Conservation (phyloP, 495 filamentous ascomycete species). For the Acidiella bohemica region DNA sequence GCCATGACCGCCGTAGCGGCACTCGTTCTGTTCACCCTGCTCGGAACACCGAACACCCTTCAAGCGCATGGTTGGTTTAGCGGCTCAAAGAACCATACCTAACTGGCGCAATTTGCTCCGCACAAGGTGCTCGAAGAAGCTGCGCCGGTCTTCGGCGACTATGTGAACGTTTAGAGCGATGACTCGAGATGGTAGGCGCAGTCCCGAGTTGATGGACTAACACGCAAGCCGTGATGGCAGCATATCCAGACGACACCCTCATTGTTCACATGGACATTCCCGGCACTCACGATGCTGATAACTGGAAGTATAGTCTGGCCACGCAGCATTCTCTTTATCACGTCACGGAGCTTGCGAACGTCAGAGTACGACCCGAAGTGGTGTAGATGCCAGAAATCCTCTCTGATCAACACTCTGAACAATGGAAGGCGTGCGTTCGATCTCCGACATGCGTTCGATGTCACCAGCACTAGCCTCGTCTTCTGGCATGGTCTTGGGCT, state of each 20-base stretch:
- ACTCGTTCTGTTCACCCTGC: no score
- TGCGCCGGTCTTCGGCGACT: constrained; percentile 33
- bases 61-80: no score
- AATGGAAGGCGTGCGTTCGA: constrained; percentile 41
- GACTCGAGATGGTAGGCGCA: constrained; percentile 30
- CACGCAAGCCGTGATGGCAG: constrained; percentile 28
- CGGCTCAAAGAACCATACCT: no score
- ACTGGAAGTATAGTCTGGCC: constrained; percentile 40
- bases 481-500: constrained; percentile 40
- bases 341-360: constrained; percentile 17
- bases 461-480: constrained; percentile 32
- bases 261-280: constrained; percentile 40
- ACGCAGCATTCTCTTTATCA: constrained; percentile 34
- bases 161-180: constrained; percentile 17
- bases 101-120: constrained; percentile 29
- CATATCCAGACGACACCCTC: constrained; percentile 30
- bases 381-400: constrained; percentile 34
- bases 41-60: no score
- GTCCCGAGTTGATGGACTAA: neutral
- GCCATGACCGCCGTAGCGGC: no score
- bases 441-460: constrained; percentile 37
- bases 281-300: constrained; percentile 41
- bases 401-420: constrained; percentile 31
- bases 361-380: constrained; percentile 17
- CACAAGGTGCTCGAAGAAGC: constrained; percentile 33